Evolutionary conservation across 2,329 filamentous ascomycete species (phyloP).

Genomic region (Aspergillus japonicus): DNA sequence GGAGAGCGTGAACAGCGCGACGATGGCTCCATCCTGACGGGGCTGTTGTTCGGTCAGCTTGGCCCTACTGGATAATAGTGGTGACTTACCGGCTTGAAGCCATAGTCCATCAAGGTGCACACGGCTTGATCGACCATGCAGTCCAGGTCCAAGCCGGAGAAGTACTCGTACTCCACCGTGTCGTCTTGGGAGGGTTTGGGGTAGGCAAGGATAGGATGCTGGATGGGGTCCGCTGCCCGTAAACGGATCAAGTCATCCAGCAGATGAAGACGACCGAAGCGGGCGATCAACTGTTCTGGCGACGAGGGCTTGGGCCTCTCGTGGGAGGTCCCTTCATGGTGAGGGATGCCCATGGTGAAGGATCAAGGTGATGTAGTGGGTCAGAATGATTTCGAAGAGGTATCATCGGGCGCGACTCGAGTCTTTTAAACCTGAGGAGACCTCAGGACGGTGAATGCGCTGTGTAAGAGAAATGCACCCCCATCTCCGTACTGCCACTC

Average conservation of each 20-base stretch:
- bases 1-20: conserved; percentile 44
- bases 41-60: conserved; percentile 13
- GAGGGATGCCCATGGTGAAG: conserved; percentile 20
- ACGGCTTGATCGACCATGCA: conserved; percentile 42
- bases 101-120: conserved; percentile 28
- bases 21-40: conserved; percentile 20
- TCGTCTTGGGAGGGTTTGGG: conserved; percentile 32
- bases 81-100: conserved; percentile 17
- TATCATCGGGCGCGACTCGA: background rate
- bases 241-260: conserved; percentile 46
- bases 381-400: background rate
- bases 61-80: too few relatives aligned
- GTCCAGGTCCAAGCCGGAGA: conserved; percentile 43
- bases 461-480: background rate
- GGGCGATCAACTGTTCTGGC: conserved; percentile 22
- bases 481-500: background rate
- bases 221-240: conserved; percentile 39
- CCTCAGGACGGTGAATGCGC: too few relatives aligned
- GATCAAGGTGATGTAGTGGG: background rate
- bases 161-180: conserved; percentile 40
- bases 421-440: background rate
- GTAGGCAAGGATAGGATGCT: conserved; percentile 45
- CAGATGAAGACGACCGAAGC: conserved; percentile 42
- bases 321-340: conserved; percentile 9
- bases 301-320: background rate